Base-by-base conservation (phyloP, 2,329 filamentous ascomycete species). In the Lachnum nothofagi region DNA sequence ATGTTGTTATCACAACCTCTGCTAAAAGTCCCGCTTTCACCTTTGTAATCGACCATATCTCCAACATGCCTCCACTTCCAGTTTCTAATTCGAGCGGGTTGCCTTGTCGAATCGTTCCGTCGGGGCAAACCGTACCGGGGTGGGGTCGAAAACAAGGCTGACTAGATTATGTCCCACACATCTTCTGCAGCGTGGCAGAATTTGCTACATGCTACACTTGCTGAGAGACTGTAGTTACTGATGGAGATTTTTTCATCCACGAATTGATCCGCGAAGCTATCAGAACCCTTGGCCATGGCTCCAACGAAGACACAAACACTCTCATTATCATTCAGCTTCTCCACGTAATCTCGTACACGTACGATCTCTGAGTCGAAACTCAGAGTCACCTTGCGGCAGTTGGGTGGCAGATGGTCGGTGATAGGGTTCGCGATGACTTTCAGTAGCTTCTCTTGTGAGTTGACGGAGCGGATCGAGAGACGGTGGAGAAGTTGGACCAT, bases 181-280 rank as follows among this genome's bases (percentile, higher is more conserved):
- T 98, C 93, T 72, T 98, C 93, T 37, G 91, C 91, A 34, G 91
- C 93, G 70, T 98, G 93, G 71, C 93, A 97, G 76, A 98, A 97
- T 71, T 97, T 98, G 81, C 91, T 96, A 78, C 93, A 98, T 37
- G 93, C 91, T 54, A 98, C 93, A 74, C 91, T 97, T 53, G 93
- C 93, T 65, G 89, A 95, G 55, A 98, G 78, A 65, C 91, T 95
- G 78, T 88, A 98, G 70, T 96, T 95, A 77, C 91, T 97, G 73
- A 98, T 97, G 62, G 87, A 89, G 66, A 98, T 97, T 64, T 94
- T 88, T 72, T 98, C 93, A 66, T 97, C 91, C 63, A 97, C 94
- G 70, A 87, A 89, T 34, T 81, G 80, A 66, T 98, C 93, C 56
- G 93, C 93, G 67, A 98, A 98, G 70, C 88, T 91, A 67, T 98